Base-by-base conservation (phyloP, 108 stramenopile genomes). In the Skeletonema potamos region DNA sequence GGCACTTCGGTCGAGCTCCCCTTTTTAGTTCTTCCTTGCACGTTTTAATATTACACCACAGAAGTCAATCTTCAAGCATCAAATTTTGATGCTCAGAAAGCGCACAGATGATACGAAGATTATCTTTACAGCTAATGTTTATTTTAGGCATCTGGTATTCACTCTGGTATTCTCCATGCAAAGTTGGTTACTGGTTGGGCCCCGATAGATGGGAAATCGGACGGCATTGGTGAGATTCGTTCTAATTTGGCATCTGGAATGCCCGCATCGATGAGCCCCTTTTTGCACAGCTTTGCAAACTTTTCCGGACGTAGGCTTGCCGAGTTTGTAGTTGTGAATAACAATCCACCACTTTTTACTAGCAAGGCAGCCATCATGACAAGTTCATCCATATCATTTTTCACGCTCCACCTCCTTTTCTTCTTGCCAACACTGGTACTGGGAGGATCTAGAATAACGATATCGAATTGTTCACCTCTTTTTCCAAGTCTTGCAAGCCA, bases 361-460 rank as follows among this genome's bases (percentile, higher is more conserved):
- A 94, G 69, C 8, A 76, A 81, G n/a, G 87, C 89, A 26, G 90
- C 89, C n/a, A 94, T 55, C 36, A 87, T 66, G 18, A 88, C 90
- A 33, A 94, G 77, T 48, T 86, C 87, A 39, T 75, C 86, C 85
- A 88, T 87, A 44, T 94, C 90, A 46, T 81, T 83, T 60, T 84
- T 83, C 17, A 89, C 86, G 68, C 89, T 90, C 93, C 93, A 94
- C 34, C 93, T 84, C 58, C 79, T 88, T 72, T 90, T 90, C 64
- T 87, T 89, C 44, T 86, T 84, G 1, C 91, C 87, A 58, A 90
- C 87, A 66, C 89, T 89, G 18, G 90, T 84, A 58, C 86, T 88
- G 1, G 93, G 93, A 65, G 93, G 93, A 76, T 94, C 93, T 9
- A 94, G 64, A 64, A 92, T 94, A 9, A 94, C 93, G 43, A 92